Conservation (phyloP, 2,329 filamentous ascomycete genomes). For the Atkinsonella hypoxylon region DNA sequence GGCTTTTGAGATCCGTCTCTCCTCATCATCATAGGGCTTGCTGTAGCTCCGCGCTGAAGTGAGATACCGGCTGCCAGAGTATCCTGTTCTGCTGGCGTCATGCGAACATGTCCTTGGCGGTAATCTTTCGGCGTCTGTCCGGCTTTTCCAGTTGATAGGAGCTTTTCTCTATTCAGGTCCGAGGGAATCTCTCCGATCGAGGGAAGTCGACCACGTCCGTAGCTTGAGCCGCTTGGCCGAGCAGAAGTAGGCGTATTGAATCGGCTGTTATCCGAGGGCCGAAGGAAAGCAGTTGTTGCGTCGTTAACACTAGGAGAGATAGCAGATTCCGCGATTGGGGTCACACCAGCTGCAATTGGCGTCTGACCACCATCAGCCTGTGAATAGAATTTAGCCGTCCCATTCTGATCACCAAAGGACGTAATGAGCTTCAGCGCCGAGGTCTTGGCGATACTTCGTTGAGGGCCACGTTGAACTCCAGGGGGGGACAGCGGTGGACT, state of each 20-base stretch:
- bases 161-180: slow-evolving; percentile 19
- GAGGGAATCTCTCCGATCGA: slow-evolving; percentile 56
- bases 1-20: slow-evolving; percentile 30
- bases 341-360: slow-evolving; percentile 71
- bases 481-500: slow-evolving; percentile 68
- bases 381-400: slow-evolving; percentile 53
- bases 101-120: slow-evolving; percentile 22
- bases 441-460: slow-evolving; percentile 60
- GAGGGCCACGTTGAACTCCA: slow-evolving; percentile 44
- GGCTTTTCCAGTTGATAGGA: slow-evolving; percentile 16
- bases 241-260: slow-evolving; percentile 60
- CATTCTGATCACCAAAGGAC: slow-evolving; percentile 56
- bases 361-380: slow-evolving; percentile 49
- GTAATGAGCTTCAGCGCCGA: slow-evolving; percentile 87
- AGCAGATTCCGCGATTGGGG: slow-evolving; percentile 75
- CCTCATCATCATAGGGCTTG: slow-evolving; percentile 53
- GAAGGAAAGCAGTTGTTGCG: slow-evolving; percentile 53
- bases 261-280: slow-evolving; percentile 54
- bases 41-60: slow-evolving; percentile 53
- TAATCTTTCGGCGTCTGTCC: slow-evolving; percentile 16
- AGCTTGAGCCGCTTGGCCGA: slow-evolving; percentile 43
- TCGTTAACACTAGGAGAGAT: slow-evolving; percentile 50
- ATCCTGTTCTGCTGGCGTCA: slow-evolving; percentile 28
- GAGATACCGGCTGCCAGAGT: slow-evolving; percentile 32
- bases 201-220: slow-evolving; percentile 53